Percentiles rank a stretch among this genome's conserved stretches.
Conservation (phyloP, 768 basidiomycete genomes). For the Sistotremastrum suecicum region DNA sequence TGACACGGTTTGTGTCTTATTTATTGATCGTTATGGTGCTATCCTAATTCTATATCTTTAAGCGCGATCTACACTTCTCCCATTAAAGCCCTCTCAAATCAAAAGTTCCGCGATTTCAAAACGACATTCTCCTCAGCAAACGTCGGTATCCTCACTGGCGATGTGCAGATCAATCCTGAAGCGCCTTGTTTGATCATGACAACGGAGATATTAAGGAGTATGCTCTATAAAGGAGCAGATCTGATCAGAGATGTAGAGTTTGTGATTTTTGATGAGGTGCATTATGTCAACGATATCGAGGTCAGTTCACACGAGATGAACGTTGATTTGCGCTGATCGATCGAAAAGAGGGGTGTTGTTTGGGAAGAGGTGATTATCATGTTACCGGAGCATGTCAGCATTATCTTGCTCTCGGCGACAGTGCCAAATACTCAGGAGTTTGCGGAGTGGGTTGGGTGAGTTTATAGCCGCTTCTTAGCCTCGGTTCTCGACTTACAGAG, state of each 20-base stretch:
- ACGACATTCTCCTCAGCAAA: constrained; percentile 83
- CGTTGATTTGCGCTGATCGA: neutral
- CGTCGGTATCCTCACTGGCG: constrained; percentile 94
- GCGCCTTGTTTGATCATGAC: constrained; percentile 96
- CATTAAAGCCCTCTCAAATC: constrained; percentile 96
- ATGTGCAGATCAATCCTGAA: constrained; percentile 98
- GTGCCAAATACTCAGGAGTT: constrained; percentile 98
- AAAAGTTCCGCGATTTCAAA: constrained; percentile 98
- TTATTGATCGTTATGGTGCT: constrained; percentile 7
- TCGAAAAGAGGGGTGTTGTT: constrained; percentile 78
- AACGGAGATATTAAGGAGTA: constrained; percentile 93
- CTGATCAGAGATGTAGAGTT: constrained; percentile 98
- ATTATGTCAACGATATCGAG: constrained; percentile 99
- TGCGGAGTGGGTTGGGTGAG: constrained; percentile 98
- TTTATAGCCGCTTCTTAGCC: neutral
- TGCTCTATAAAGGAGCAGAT: constrained; percentile 98
- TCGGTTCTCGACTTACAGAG: constrained; percentile 3
- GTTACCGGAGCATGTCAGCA: constrained; percentile 97
- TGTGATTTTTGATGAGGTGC: constrained; percentile 98
- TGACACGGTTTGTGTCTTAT: constrained; percentile 63
- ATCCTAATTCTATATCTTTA: constrained; percentile 1
- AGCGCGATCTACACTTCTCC: constrained; percentile 99
- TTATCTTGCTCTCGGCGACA: constrained; percentile 92
- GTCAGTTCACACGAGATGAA: constrained; percentile 26
- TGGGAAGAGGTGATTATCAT: constrained; percentile 99